phyloP scores from a whole-genome alignment of 139 green algal species.

The Chlamydomonas schloesseri region DNA sequence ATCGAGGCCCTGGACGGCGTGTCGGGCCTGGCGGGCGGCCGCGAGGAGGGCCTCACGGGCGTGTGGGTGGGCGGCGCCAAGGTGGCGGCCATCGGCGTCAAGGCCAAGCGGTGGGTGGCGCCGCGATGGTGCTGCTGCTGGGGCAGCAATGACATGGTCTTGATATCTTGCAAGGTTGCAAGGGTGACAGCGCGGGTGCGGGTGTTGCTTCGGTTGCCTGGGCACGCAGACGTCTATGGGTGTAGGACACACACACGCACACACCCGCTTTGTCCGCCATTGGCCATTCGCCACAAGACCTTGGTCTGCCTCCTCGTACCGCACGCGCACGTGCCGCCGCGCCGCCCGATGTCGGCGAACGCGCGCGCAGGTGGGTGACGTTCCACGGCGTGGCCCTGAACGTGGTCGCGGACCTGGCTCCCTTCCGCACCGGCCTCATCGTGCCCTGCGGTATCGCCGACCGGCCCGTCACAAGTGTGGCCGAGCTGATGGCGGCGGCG shows the following conservation, averaged over 20 bases:
- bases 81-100: slow-evolving; percentile 93
- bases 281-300: too few species aligned
- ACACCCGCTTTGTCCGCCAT: too few species aligned
- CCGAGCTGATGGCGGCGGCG: slow-evolving; percentile 33
- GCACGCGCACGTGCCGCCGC: too few species aligned
- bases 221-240: too few species aligned
- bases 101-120: slow-evolving; percentile 73
- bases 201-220: too few species aligned
- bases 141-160: not conserved
- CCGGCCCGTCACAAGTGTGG: slow-evolving; percentile 57
- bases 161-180: not conserved
- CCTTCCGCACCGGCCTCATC: slow-evolving; percentile 78
- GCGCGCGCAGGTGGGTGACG: slow-evolving; percentile 82
- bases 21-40: slow-evolving; percentile 57
- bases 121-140: too few species aligned
- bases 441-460: slow-evolving; percentile 85
- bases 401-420: slow-evolving; percentile 80
- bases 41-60: slow-evolving; percentile 71
- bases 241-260: too few species aligned
- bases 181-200: not conserved
- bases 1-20: slow-evolving; percentile 68
- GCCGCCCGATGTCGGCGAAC: too few species aligned
- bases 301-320: too few species aligned
- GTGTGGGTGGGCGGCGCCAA: slow-evolving; percentile 95
- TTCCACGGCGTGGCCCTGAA: slow-evolving; percentile 96